Base-by-base conservation (phyloP, 345 rosid species). In the Camelina hispida region DNA sequence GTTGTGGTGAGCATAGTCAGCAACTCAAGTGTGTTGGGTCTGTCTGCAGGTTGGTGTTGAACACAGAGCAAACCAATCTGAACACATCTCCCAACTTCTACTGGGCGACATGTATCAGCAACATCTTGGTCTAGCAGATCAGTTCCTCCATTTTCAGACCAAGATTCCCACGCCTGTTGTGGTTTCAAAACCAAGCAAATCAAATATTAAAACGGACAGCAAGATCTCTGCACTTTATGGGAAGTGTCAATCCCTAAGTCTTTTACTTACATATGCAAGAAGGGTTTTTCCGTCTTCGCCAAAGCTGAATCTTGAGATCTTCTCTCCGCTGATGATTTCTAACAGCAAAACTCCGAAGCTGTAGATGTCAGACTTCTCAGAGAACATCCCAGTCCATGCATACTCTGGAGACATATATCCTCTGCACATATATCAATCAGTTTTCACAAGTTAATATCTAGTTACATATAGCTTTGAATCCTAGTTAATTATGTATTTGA, bases 341-440 rank as follows among this genome's bases (percentile, higher is more conserved):
- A 66, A 12, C 46, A 84, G 34, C 34, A 83, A 13, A 20, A 84
- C 86, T 15, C 84, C 86, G 2, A 82, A 84, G 76, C 85, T 81
- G 22, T 82, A 84, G 2, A 86, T 77, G 30, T 84, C 86, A 0
- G 87, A 84, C 46, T 86, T 86, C 35, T 77, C 78, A 1, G 85
- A 83, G 72, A 83, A 86, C 25, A 74, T 59, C 1, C 88, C 86
- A 10, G 75, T 80, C 44, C 81, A 68, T 8, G 81, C 84, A 48
- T 86, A 86, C 73, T 86, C 90, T 0, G 85, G 87, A 62, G 84
- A 43, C 87, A 83, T 82, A 68, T 82, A 75, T 28, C 79, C 74
- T 14, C 79, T 75, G 73, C 11, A 17, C 40, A 74, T 12, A 34
- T 14, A 56, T 35, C 5, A 3, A 62, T 0, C 9, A 18, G 46